phyloP scores from a whole-genome alignment of 441 rosid species.

The Kokia cookei region DNA sequence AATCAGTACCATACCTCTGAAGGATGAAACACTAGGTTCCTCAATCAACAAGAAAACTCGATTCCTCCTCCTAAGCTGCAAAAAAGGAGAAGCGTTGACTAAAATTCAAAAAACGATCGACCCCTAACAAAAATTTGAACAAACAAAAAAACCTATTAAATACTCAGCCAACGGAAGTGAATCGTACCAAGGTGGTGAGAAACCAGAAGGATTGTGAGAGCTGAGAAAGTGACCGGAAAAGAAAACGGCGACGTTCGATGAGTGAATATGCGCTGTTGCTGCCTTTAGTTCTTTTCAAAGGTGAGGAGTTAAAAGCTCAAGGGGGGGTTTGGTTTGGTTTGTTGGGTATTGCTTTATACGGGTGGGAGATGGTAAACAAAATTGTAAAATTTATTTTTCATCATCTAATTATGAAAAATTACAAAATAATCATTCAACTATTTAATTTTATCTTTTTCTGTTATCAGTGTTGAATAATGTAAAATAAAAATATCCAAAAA shows the following conservation, averaged over 20 bases:
- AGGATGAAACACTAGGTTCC: background rate
- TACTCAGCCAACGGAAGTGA: background rate
- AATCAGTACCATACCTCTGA: background rate
- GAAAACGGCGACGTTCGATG: background rate
- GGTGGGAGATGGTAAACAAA: background rate
- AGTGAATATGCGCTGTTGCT: background rate
- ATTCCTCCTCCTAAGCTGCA: background rate
- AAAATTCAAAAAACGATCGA: constrained; percentile 1
- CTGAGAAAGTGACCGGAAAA: background rate
- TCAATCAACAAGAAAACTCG: background rate
- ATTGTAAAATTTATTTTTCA: too few relatives aligned
- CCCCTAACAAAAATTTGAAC: background rate
- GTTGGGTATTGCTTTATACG: background rate
- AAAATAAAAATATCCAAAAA: too few relatives aligned
- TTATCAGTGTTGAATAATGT: too few relatives aligned
- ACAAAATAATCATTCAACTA: too few relatives aligned
- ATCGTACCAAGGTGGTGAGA: background rate
- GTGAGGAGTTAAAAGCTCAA: too few relatives aligned
- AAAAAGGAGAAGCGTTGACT: constrained; percentile 6
- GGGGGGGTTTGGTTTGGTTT: background rate
- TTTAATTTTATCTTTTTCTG: too few relatives aligned
- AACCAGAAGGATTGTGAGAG: background rate
- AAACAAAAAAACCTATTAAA: background rate
- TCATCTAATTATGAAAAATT: too few relatives aligned
- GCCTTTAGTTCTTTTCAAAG: too few relatives aligned